phyloP scores from a whole-genome alignment of 208 protist genomes.

The Vickermania ingenoplastis region DNA sequence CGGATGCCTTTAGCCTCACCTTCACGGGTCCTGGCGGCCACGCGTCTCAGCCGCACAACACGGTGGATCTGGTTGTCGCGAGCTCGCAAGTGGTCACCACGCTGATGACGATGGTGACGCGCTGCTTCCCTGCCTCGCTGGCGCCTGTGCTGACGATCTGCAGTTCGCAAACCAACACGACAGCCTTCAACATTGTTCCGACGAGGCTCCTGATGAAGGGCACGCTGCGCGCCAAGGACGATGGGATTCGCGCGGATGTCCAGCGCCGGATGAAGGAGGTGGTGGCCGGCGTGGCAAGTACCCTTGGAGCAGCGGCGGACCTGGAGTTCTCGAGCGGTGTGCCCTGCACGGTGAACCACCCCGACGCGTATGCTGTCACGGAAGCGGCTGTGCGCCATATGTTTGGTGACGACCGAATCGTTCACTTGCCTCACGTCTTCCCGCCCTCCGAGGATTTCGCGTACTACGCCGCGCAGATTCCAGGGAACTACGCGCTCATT shows the following conservation, averaged over 20 bases:
- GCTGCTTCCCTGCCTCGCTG: constrained; percentile 19
- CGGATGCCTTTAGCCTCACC: constrained; percentile 18
- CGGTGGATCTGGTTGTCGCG: constrained; percentile 39
- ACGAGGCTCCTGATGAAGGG: constrained; percentile 29
- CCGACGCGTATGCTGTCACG: constrained; percentile 22
- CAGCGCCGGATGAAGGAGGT: constrained; percentile 20
- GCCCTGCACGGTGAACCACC: constrained; percentile 35
- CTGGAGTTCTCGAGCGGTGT: constrained; percentile 25
- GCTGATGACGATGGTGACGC: constrained; percentile 41
- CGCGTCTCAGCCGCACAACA: constrained; percentile 39
- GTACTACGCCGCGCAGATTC: constrained; percentile 19
- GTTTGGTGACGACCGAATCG: constrained; percentile 14
- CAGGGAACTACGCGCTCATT: constrained; percentile 34
- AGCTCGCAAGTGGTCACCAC: constrained; percentile 21
- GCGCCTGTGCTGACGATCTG: constrained; percentile 42
- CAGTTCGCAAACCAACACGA: constrained; percentile 21
- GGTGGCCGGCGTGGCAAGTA: constrained; percentile 13
- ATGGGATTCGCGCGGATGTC: constrained; percentile 13
- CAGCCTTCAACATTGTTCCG: constrained; percentile 51
- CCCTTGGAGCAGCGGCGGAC: constrained; percentile 10
- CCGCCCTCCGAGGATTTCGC: constrained; percentile 36
- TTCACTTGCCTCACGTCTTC: constrained; percentile 16
- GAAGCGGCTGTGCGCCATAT: neutral
- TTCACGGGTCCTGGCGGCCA: constrained; percentile 40
- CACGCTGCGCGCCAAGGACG: constrained; percentile 30